Conservation (phyloP, 176 grass and related monocot species). For the Luzula sylvatica region DNA sequence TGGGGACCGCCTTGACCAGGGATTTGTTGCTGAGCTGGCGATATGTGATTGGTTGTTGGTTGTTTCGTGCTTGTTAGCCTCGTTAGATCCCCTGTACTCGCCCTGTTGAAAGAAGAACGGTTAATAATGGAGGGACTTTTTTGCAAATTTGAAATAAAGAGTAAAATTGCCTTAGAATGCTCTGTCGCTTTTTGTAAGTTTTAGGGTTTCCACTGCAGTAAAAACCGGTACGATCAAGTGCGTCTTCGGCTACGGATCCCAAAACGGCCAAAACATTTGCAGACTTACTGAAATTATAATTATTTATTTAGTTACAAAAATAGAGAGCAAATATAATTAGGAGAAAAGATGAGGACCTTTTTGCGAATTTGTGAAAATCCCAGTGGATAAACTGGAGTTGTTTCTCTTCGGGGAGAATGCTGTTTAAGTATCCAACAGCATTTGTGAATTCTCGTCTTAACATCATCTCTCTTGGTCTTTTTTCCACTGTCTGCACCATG, state of each 20-base stretch:
- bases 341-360: conserved; percentile 52
- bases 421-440: conserved; percentile 95
- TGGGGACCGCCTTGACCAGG: conserved; percentile 29
- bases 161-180: too few relatives aligned
- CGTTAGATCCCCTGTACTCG: conserved; percentile 66
- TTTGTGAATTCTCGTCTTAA: conserved; percentile 83
- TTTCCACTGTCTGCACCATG: conserved; percentile 76
- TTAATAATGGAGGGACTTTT: not conserved
- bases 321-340: conserved; percentile 8
- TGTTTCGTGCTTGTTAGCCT: conserved; percentile 43
- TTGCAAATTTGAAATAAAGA: too few relatives aligned
- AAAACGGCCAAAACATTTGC: conserved; percentile 95
- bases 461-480: conserved; percentile 99
- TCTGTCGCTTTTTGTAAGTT: conserved; percentile 43
- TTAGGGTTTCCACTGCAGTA: conserved; percentile 82
- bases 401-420: conserved; percentile 74
- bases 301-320: conserved; percentile 23
- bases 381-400: conserved; percentile 94
- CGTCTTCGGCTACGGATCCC: conserved; percentile 75
- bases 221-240: conserved; percentile 85
- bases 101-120: conserved; percentile 24
- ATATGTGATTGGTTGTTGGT: conserved; percentile 35
- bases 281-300: conserved; percentile 54
- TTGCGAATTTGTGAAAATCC: conserved; percentile 99
- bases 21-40: conserved; percentile 24